These are phyloP conservation scores for Fraxinus pennsylvanica DNA, from an alignment of 257 asterid genomes.

Conservation along the genomic window DNA sequence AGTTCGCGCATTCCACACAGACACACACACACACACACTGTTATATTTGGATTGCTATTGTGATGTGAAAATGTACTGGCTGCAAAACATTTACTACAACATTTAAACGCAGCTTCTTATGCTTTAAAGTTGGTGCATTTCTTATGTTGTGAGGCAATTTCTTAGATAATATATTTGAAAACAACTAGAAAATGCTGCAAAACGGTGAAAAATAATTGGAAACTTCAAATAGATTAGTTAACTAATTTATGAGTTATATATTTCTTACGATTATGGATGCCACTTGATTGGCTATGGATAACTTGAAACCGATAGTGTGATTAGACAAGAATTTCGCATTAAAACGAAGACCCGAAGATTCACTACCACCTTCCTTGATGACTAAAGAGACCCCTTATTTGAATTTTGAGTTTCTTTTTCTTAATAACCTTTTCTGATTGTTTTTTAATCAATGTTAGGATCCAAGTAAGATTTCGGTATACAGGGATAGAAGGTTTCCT, in stretches of 20 bases:
- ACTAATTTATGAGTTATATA: background rate
- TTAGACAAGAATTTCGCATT: background rate
- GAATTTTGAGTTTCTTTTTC: background rate
- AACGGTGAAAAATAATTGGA: background rate
- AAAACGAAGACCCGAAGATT: background rate
- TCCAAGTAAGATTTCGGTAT: constrained; percentile 79
- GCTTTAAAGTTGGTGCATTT: too few relatives aligned
- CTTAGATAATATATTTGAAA: background rate
- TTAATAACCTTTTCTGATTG: background rate
- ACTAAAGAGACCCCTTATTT: background rate
- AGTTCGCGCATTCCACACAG: background rate
- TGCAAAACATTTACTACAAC: background rate
- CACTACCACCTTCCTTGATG: background rate
- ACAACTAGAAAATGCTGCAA: background rate
- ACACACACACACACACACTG: background rate
- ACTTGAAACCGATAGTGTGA: background rate
- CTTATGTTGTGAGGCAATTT: background rate
- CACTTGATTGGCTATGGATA: background rate
- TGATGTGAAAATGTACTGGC: background rate
- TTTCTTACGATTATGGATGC: background rate
- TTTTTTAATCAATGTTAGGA: constrained; percentile 43
- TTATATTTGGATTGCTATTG: background rate
- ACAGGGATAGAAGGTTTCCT: constrained; percentile 87
- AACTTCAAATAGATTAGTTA: background rate
- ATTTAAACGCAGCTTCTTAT: too few relatives aligned